Evolutionary conservation across 208 protist species (phyloP), one percentile per base, ranked within the genome.

Genomic region (Trypanosoma brucei): DNA sequence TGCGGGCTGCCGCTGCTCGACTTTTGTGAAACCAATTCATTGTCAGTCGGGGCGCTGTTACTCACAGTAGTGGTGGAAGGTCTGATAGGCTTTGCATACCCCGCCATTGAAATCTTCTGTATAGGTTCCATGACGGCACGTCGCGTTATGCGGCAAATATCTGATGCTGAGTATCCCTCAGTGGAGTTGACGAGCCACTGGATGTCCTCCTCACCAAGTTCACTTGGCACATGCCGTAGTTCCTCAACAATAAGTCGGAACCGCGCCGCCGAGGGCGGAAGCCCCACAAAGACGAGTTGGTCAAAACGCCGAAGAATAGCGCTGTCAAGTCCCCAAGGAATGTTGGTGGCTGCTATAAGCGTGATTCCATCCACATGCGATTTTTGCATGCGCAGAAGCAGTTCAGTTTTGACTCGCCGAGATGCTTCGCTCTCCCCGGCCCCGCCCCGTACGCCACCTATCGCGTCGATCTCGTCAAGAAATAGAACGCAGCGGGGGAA

Each of bases 401-500:
- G 96, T 81, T 99, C 98, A 33, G 98, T 99, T 76, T 99, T 99
- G 45, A 99, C 85, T 14, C 98, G 84, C 9, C 98, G 81, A 4
- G 97, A 83, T 2, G 83, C 76, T 55, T 97, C 91, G 36, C 82
- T 91, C 74, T 96, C 92, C 6, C 79, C 77, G 11, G 74, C 52
- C 45, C 57, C 77, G 54, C 87, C 87, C 30, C 96, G 79, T 30
- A 57, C 61, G 38, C 85, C 73, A 57, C 94, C 93, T 35, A 98
- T 73, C 3, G 93, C 95, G 55, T 98, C 95, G 30, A 98, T 71
- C 69, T 98, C 95, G 67, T 98, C 95, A 44, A 98, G 81, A 76
- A 98, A 98, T 8, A 98, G 72, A 6, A 98, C 70, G 65, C 83
- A 83, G 13, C 79, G 86, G 3, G 64, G 65, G 11, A 70, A 53